These are phyloP conservation scores for Pinus taeda DNA, from an alignment of 75 land plant genomes.

Conservation along the genomic window DNA sequence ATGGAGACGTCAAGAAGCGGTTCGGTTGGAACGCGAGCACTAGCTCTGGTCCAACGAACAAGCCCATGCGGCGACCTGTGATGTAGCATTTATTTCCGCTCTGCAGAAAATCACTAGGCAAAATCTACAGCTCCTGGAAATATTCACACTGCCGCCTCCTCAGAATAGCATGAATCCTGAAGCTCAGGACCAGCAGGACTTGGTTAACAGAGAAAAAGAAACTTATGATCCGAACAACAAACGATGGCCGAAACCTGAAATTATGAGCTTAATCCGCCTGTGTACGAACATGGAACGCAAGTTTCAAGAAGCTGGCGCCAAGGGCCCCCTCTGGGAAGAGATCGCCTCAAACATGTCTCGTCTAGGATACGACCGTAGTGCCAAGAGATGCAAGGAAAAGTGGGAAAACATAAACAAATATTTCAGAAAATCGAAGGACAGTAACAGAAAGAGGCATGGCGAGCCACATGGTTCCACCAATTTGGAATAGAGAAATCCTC, in stretches of 20 bases:
- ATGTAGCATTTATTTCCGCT: constrained; percentile 48
- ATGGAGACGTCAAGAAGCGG: constrained; percentile 64
- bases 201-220: neutral
- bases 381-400: constrained; percentile 83
- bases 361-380: constrained; percentile 56
- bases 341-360: constrained; percentile 43
- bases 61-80: constrained; percentile 47
- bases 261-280: constrained; percentile 55
- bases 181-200: neutral
- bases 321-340: constrained; percentile 75
- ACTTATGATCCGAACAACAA: constrained; percentile 15
- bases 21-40: constrained; percentile 44
- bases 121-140: constrained; percentile 19
- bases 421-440: constrained; percentile 58
- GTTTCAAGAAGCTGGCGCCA: constrained; percentile 48
- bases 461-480: too few species aligned
- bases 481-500: too few species aligned
- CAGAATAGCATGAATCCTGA: neutral
- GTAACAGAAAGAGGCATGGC: constrained; percentile 36
- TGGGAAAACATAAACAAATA: constrained; percentile 96
- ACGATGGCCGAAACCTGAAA: constrained; percentile 76
- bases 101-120: constrained; percentile 39
- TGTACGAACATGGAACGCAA: constrained; percentile 49
- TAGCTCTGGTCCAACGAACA: constrained; percentile 57
- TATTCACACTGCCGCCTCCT: neutral